Base-by-base conservation (phyloP, 2,329 filamentous ascomycete species). In the Microthyrium microscopicum region DNA sequence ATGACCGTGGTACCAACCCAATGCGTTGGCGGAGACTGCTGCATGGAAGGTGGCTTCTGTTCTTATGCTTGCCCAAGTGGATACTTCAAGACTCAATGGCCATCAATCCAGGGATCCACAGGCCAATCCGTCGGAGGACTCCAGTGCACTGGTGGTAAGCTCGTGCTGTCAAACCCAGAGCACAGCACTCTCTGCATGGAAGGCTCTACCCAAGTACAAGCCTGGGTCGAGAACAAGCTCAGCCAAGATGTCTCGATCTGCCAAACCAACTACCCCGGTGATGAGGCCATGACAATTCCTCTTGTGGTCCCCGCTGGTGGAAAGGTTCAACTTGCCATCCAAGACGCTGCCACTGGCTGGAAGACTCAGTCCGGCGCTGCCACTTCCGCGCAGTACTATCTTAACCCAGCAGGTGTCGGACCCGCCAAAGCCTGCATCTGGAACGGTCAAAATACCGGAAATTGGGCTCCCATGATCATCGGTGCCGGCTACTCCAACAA, bases 371-470 rank as follows among this genome's bases (percentile, higher is more conserved):
- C 81, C 48, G 70, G 70, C 46, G 68, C 68, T 54, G 46, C 60
- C 32, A 95, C 89, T 33, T 85, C 82, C 30, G 85, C 85, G 28
- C 89, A 95, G 61, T 95, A 93, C 69, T 98, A 98, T 54, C 70
- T 95, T 58, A 95, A 95, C 70, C 79, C 79, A 47, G 67, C 71
- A 45, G 84, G 83, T 39, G 62, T 78, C 34, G 46, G 57, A 13
- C 59, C 73, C 38, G 53, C 72, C 42, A 58, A 85, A 9, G 80
- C 71, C 32, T 98, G 89, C 60, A 57, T 68, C 38, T 95, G 89
- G 89, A 57, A 64, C 41, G 54, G 64, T 37, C 74, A 89, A 43
- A 94, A 95, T 70, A 93, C 64, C 37, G 74, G 89, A 43, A 94
- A 98, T 70, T 93, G 70, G 68, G 77, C 89, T 30, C 85, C 89